Evolutionary conservation across 805 yeast genomes (phyloP), one percentile per base, ranked within the genome.

Genomic region (Saccharomycopsis javanensis): DNA sequence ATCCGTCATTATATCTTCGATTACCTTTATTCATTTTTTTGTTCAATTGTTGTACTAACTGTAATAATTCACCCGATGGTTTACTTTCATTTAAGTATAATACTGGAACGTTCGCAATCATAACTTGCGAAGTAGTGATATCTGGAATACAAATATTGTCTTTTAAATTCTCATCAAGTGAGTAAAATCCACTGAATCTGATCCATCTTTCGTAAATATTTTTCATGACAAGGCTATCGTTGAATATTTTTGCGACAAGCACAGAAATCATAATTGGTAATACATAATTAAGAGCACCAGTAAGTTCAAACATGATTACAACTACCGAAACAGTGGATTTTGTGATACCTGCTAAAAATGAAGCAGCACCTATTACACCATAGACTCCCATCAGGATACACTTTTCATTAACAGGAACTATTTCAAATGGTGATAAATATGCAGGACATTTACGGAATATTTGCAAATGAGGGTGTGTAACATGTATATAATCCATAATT

Each of bases 221-320:
- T 45, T 75, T 75, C 54, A 75, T 76, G 20, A 78, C 72, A 48
- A 85, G 68, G 55, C 79, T 73, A 65, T 88, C 94, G 61, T 81
- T 84, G n/a, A 82, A 76, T 69, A 86, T 78, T 64, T 86, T 83
- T 52, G 91, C 80, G 7, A 83, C 75, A 74, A 89, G 79, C 2
- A 88, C 96, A 0, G 91, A 85, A 13, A 82, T 72, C 96, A 88
- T 88, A 31, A 88, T 85, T 0, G 96, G 96, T 50, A 88, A 72
- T 1, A 88, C 89, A 65, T 88, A 88, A 0, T 86, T 79, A 53
- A 89, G 75, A 0, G 96, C 96, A 27, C 96, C 96, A 0, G 96
- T 87, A 42, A 88, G 71, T 68, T 88, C 96, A 68, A 87, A 86
- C 61, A 88, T 75, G 27, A 89, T 80, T 5, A 88, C 91, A 16